These are phyloP conservation scores for Lachnellula cervina DNA, from an alignment of 2,329 filamentous ascomycete genomes.

Conservation along the genomic window DNA sequence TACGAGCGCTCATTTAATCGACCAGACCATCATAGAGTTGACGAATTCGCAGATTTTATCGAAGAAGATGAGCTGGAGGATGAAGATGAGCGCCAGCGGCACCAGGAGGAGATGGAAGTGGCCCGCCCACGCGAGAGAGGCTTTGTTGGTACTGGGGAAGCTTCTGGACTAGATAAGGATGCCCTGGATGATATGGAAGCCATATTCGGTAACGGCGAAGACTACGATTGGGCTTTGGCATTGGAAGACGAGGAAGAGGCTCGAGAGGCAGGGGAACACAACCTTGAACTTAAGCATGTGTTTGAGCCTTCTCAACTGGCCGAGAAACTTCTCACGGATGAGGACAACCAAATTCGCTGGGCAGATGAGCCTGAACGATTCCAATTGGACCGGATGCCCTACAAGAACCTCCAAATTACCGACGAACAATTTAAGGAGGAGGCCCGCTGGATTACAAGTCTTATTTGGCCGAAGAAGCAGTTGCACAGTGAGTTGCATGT, in stretches of 20 bases:
- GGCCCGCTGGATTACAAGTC: conserved; percentile 82
- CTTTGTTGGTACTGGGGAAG: conserved; percentile 67
- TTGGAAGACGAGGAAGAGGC: conserved; percentile 83
- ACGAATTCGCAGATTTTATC: conserved; percentile 94
- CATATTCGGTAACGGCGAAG: conserved; percentile 92
- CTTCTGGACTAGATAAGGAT: conserved; percentile 82
- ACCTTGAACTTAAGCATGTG: conserved; percentile 91
- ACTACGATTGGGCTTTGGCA: conserved; percentile 92
- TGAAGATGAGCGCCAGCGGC: conserved; percentile 68
- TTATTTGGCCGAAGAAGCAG: conserved; percentile 84
- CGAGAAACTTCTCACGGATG: conserved; percentile 92
- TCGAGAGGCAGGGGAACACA: conserved; percentile 71
- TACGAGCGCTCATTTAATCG: conserved; percentile 34
- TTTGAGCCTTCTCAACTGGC: conserved; percentile 94
- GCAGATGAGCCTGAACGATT: conserved; percentile 91
- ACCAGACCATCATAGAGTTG: conserved; percentile 52
- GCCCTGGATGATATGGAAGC: conserved; percentile 93
- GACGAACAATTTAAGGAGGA: conserved; percentile 88
- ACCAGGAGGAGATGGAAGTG: conserved; percentile 83
- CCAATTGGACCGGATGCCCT: conserved; percentile 84
- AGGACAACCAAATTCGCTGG: conserved; percentile 85
- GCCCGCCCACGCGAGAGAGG: conserved; percentile 72
- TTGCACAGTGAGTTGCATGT: conserved; percentile 60
- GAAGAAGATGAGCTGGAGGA: conserved; percentile 92
- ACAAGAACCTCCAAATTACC: conserved; percentile 74